Base-by-base conservation (phyloP, 1,284 basidiomycete genomes). In the Naganishia cerealis region DNA sequence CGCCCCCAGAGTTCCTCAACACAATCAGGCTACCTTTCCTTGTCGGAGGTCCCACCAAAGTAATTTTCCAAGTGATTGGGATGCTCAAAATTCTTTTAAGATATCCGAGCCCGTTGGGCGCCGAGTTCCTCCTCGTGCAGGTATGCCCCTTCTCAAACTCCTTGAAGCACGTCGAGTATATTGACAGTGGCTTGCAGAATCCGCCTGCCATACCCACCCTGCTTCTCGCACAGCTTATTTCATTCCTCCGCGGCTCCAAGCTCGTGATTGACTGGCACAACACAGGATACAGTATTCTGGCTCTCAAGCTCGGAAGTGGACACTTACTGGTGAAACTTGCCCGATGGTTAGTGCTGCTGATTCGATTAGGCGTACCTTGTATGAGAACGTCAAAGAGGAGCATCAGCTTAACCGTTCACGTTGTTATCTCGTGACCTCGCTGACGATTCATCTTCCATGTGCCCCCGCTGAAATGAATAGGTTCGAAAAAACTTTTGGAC, bases 241-340 rank as follows among this genome's bases (percentile, higher is more conserved):
- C 86, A 26, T 79, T 81, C 58, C 75, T 92, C 5, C 84, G 87
- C 18, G 87, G 89, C 1, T 89, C 88, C 71, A 91, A 90, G 74
- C 84, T 99, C 69, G 90, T 99, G 67, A 95, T 99, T 70, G 96
- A 99, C 81, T 99, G 96, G 96, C 96, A 99, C 79, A 99, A 99
- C 78, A 86, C 95, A 10, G 94, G 94, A 8, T 95, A 93, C 77
- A 97, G 89, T 67, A 94, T 99, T 61, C 85, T 99, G 40, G 90
- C 90, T 0, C 81, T 99, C 69, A 88, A 88, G 71, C 81, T 95
- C 9, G 91, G 92, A 0, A 69, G 82, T 0, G 77, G 80, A 0
- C 90, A 92, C 74, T 78, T 83, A 0, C 84, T 95, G 67, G 92
- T 96, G 36, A 84, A 79, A 66, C 75, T 95, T 15, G 89, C 91